Conservation (phyloP, 1,284 basidiomycete genomes). For the Mixia osmundae region DNA sequence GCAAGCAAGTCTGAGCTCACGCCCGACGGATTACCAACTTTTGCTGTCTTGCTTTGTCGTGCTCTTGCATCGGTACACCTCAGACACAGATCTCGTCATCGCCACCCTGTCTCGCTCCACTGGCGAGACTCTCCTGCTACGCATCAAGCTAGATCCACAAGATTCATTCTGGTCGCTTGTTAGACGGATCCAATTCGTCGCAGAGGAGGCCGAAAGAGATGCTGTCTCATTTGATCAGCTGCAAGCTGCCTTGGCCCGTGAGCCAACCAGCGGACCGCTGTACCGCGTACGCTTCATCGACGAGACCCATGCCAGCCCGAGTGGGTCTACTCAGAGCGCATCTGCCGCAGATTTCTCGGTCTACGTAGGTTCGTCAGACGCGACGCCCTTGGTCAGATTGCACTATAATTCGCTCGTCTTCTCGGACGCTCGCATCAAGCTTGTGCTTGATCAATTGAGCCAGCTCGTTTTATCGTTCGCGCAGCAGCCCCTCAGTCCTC, state of each 20-base stretch:
- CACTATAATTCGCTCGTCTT: conserved; percentile 92
- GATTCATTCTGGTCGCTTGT: conserved; percentile 86
- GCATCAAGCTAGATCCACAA: conserved; percentile 58
- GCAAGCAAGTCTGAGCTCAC: no score
- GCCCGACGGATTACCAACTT: conserved; percentile 77
- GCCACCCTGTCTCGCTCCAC: conserved; percentile 53
- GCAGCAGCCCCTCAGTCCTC: conserved; percentile 27
- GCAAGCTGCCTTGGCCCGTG: conserved; percentile 25
- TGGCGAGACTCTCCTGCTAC: conserved; percentile 57
- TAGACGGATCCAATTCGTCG: conserved; percentile 57
- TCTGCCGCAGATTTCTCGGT: conserved; percentile 80
- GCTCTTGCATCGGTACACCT: conserved; percentile 81
- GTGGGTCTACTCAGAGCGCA: conserved; percentile 49
- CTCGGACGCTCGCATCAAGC: conserved; percentile 48
- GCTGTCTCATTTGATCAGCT: conserved; percentile 61
- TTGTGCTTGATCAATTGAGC: conserved; percentile 66
- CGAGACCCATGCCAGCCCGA: conserved; percentile 40
- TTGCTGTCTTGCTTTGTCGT: conserved; percentile 76
- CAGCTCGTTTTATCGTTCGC: conserved; percentile 48
- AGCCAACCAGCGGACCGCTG: conserved; percentile 26
- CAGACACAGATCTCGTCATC: conserved; percentile 81
- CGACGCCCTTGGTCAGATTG: conserved; percentile 37
- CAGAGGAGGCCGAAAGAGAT: conserved; percentile 62
- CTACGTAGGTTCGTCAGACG: conserved; percentile 24
- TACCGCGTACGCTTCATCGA: conserved; percentile 96